These are phyloP conservation scores for Penicillium expansum DNA, from an alignment of 2,329 filamentous ascomycete genomes.

Conservation along the genomic window DNA sequence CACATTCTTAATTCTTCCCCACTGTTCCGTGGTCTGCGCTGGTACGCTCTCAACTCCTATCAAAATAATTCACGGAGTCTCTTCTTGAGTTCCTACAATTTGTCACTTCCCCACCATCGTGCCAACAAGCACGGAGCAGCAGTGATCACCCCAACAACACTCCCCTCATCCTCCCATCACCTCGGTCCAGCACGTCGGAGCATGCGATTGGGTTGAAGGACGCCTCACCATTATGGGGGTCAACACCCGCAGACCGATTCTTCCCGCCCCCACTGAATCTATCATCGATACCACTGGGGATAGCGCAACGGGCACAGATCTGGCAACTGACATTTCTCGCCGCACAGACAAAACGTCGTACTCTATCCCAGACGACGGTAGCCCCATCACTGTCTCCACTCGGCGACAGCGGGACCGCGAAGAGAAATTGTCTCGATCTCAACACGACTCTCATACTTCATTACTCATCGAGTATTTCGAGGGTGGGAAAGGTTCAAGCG, in stretches of 20 bases:
- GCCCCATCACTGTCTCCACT: constrained; percentile 87
- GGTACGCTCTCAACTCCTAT: constrained; percentile 22
- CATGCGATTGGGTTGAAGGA: constrained; percentile 38
- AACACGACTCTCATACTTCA: constrained; percentile 74
- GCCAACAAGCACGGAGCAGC: constrained; percentile 20
- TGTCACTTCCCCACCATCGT: constrained; percentile 14
- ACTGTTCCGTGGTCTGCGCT: constrained; percentile 23
- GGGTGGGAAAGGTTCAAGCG: constrained; percentile 60
- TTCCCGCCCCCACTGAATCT: constrained; percentile 52
- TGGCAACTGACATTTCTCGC: constrained; percentile 51
- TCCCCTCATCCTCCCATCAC: constrained; percentile 11
- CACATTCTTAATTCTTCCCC: constrained; percentile 8
- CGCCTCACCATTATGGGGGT: constrained; percentile 46
- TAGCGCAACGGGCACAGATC: constrained; percentile 46
- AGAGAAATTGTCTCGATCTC: constrained; percentile 54
- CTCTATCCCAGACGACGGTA: constrained; percentile 56
- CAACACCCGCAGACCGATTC: constrained; percentile 47
- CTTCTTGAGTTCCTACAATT: constrained; percentile 9
- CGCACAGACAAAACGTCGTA: constrained; percentile 52
- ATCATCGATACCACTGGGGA: constrained; percentile 43
- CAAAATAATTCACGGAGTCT: constrained; percentile 6
- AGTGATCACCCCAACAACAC: constrained; percentile 18
- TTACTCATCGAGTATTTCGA: constrained; percentile 95
- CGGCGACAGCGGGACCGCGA: constrained; percentile 55
- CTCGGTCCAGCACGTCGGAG: constrained; percentile 22